Evolutionary conservation across 176 grass and related monocot species (phyloP), one percentile per base, ranked within the genome.

Genomic region (Aegilops sharonensis): DNA sequence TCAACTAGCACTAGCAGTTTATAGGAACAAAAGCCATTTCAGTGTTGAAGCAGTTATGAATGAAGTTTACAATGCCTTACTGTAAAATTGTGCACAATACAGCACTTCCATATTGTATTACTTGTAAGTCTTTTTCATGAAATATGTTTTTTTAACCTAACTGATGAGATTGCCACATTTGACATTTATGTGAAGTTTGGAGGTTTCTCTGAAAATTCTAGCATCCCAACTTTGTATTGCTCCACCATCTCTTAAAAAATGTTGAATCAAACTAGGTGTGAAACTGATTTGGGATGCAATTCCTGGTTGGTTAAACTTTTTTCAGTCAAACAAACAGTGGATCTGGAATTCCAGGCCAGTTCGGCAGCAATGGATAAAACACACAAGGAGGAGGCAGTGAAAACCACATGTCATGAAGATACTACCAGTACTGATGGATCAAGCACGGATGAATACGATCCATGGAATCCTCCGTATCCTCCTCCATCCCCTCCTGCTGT

Each of bases 401-500:
- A 40, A 71, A 11, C 68, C 9, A 2, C 35, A n/a, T 23, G 2
- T n/a, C 8, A 71, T 71, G 35, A 71, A 71, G 35, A 71, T 23
- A 21, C 68, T 71, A 39, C 68, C 50, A 56, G 50, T n/a, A 39
- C 35, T n/a, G 68, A 71, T 71, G 20, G 18, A 71, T 23, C 68
- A 71, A n/a, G 9, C 20, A n/a, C 9, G 1, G 34, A 71, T 40
- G 68, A n/a, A 20, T n/a, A 9, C 37, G 35, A 71, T 39, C 34
- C 68, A 11, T 70, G 68, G 68, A 20, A 70, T 70, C 68, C 68
- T 37, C 68, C 68, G 17, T 70, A 39, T 70, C 68, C 68, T 70
- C 68, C 68, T 42, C 39, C 39, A 70, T 70, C 20, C 36, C 17
- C 36, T 70, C 68, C 34, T 70, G 4, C 18, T 39, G 17, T 0